phyloP scores from a whole-genome alignment of 2,329 filamentous ascomycete genomes.

The Tolypocladium inflatum region DNA sequence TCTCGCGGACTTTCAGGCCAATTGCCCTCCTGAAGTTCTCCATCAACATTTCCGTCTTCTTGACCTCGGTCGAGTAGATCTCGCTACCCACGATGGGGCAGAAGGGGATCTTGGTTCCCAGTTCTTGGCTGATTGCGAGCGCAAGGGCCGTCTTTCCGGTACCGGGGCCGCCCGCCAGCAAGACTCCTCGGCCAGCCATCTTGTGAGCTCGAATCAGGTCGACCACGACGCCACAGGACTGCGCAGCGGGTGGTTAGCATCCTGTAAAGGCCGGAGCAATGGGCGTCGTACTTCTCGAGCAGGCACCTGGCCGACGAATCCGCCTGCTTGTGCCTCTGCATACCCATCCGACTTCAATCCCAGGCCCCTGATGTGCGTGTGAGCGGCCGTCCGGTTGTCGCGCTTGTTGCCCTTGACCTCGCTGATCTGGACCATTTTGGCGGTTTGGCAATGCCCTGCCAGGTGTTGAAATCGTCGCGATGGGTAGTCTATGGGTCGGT shows the following conservation, averaged over 20 bases:
- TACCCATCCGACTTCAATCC: slow-evolving; percentile 79
- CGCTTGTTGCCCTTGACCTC: slow-evolving; percentile 91
- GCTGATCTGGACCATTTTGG: slow-evolving; percentile 76
- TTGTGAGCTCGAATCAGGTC: slow-evolving; percentile 94
- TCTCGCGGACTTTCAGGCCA: slow-evolving; percentile 92
- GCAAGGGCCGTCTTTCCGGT: slow-evolving; percentile 97
- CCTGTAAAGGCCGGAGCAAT: not conserved
- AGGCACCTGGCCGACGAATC: slow-evolving; percentile 81
- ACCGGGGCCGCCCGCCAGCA: slow-evolving; percentile 88
- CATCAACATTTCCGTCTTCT: slow-evolving; percentile 99
- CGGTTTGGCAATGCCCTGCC: slow-evolving; percentile 13
- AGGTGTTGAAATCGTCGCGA: not conserved
- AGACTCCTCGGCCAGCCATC: slow-evolving; percentile 90
- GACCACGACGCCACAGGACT: slow-evolving; percentile 93
- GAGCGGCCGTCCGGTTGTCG: slow-evolving; percentile 91
- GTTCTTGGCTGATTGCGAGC: slow-evolving; percentile 89
- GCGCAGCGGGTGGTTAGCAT: slow-evolving; percentile 11
- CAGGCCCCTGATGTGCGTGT: slow-evolving; percentile 95
- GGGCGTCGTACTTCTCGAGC: slow-evolving; percentile 67
- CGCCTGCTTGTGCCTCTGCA: slow-evolving; percentile 68
- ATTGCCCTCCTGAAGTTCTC: slow-evolving; percentile 98
- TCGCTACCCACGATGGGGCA: slow-evolving; percentile 97
- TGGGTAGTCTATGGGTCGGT: slow-evolving; percentile 1
- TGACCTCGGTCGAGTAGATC: slow-evolving; percentile 95
- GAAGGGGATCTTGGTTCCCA: slow-evolving; percentile 97